These are phyloP conservation scores for Solanum gracilifrons DNA, from an alignment of 257 asterid genomes.

Conservation along the genomic window DNA sequence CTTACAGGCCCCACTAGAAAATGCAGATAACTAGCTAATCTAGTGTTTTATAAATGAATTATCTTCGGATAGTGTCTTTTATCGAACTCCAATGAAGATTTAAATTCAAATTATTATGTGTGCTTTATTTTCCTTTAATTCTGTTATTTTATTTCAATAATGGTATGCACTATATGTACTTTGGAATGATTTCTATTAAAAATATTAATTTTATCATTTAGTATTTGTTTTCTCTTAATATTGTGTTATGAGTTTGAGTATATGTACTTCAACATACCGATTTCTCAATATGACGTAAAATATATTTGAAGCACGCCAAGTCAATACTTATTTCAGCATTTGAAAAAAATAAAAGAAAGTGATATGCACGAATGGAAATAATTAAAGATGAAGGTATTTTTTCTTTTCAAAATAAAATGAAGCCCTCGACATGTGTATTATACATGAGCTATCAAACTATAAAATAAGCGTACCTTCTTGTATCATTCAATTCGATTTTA, in stretches of 20 bases:
- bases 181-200: neutral
- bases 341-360: too few species aligned
- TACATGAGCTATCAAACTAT: too few species aligned
- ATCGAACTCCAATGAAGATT: neutral
- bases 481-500: too few species aligned
- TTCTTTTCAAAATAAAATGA: too few species aligned
- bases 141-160: neutral
- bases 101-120: neutral
- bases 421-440: too few species aligned
- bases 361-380: too few species aligned
- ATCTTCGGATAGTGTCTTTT: neutral
- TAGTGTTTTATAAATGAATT: neutral
- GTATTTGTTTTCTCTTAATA: neutral
- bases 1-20: neutral
- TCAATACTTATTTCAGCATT: too few species aligned
- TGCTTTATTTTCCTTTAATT: neutral
- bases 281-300: too few species aligned
- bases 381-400: too few species aligned
- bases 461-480: too few species aligned
- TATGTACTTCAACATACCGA: neutral
- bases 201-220: too few species aligned
- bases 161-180: neutral
- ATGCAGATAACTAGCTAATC: neutral
- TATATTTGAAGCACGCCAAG: too few species aligned
- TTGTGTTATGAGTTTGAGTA: neutral